Percentiles rank a stretch among this genome's conserved stretches.
These are phyloP conservation scores for Sporobolomyces pararoseus DNA, from an alignment of 768 basidiomycete species.

Conservation along the genomic window DNA sequence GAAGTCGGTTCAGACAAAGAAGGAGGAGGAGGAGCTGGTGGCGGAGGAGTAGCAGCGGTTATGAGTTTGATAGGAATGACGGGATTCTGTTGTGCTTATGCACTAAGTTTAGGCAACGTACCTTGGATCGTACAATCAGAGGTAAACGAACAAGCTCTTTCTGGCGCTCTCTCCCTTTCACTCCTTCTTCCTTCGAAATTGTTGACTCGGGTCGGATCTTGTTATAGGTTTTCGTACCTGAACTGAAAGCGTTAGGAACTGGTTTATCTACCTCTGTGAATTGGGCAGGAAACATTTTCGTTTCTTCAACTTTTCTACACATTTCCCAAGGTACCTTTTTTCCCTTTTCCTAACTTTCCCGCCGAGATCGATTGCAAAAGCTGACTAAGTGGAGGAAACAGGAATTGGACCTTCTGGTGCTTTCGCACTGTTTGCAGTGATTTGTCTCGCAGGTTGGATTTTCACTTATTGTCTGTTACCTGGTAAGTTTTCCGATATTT, in stretches of 20 bases:
- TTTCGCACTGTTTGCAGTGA: conserved; percentile 23
- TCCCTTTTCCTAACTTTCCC: no score
- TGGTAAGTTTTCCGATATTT: not conserved
- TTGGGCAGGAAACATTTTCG: conserved; percentile 38
- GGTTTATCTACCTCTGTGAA: conserved; percentile 12
- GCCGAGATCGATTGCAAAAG: no score
- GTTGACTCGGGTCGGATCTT: not conserved
- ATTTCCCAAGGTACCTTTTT: conserved; percentile 31
- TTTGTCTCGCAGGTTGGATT: conserved; percentile 20
- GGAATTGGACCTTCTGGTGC: conserved; percentile 34
- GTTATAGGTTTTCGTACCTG: conserved; percentile 32
- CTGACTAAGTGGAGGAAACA: no score
- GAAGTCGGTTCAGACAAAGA: not conserved
- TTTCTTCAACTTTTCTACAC: conserved; percentile 34
- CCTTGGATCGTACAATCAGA: conserved; percentile 42
- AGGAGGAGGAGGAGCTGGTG: not conserved
- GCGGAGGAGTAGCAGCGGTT: conserved; percentile 13
- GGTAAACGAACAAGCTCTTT: no score
- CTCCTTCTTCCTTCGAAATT: not conserved
- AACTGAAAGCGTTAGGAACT: conserved; percentile 27
- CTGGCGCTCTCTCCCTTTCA: not conserved
- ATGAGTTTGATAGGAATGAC: conserved; percentile 26
- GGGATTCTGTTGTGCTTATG: conserved; percentile 31
- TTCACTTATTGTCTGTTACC: conserved; percentile 34
- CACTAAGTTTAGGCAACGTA: conserved; percentile 35